phyloP scores from a whole-genome alignment of 2,329 filamentous ascomycete species.

The Fusarium equiseti region DNA sequence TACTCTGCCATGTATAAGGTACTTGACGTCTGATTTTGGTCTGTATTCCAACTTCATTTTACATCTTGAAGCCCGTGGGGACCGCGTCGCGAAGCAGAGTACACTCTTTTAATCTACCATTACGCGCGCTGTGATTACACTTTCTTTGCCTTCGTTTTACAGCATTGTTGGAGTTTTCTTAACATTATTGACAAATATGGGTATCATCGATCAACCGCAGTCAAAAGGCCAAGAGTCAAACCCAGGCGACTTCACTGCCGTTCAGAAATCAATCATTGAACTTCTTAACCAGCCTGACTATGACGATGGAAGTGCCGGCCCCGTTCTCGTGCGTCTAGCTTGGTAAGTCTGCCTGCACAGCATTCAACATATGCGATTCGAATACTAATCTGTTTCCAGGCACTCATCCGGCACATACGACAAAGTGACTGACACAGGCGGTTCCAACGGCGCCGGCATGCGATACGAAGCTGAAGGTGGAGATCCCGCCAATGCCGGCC shows the following conservation, averaged over 20 bases:
- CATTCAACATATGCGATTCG: rapidly evolving
- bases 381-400: background rate
- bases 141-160: background rate
- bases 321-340: slow-evolving; percentile 14
- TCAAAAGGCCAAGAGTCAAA: background rate
- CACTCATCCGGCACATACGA: slow-evolving; percentile 19
- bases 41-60: background rate
- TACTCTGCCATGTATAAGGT: background rate
- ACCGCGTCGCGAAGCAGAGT: background rate
- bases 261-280: background rate
- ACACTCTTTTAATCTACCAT: background rate
- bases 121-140: background rate
- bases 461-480: slow-evolving; percentile 18
- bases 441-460: slow-evolving; percentile 16
- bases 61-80: background rate
- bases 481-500: slow-evolving; percentile 15
- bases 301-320: slow-evolving; percentile 13
- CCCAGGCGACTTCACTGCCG: background rate
- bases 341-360: background rate
- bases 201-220: background rate
- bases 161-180: background rate
- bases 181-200: background rate
- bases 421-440: slow-evolving; percentile 2
- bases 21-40: background rate
- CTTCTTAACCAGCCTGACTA: slow-evolving; percentile 9